Evolutionary conservation across 768 basidiomycete species (phyloP).

Genomic region (Termitomyces sp.): DNA sequence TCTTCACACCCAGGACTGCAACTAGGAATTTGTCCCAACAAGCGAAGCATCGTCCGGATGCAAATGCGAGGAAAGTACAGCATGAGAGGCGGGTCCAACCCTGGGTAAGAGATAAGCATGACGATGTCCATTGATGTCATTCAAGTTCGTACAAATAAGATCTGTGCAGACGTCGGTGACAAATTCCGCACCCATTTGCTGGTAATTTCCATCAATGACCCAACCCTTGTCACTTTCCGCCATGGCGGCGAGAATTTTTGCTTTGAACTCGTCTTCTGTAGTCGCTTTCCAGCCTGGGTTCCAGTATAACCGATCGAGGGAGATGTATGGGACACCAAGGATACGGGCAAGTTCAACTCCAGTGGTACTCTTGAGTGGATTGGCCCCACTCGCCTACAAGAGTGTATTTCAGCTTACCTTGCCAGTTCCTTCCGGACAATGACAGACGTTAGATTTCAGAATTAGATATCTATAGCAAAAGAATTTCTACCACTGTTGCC

Average conservation of each 20-base stretch:
- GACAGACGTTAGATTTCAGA: background rate
- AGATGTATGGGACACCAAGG: constrained; percentile 44
- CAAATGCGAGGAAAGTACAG: constrained; percentile 62
- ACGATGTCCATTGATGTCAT: background rate
- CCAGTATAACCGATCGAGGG: constrained; percentile 50
- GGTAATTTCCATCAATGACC: constrained; percentile 55
- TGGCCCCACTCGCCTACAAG: background rate
- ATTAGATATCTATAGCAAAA: background rate
- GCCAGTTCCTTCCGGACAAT: constrained; percentile 25
- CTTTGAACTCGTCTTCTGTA: constrained; percentile 29
- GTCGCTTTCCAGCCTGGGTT: constrained; percentile 44
- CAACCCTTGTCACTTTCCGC: constrained; percentile 38
- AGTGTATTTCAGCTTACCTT: constrained; percentile 23
- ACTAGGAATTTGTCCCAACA: constrained; percentile 31
- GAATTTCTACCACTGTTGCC: constrained; percentile 39
- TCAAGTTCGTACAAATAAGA: constrained; percentile 44
- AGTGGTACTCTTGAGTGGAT: constrained; percentile 44
- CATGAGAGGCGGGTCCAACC: constrained; percentile 65
- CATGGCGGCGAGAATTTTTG: constrained; percentile 28
- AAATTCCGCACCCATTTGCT: constrained; percentile 25
- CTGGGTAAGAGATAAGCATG: constrained; percentile 28
- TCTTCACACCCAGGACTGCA: constrained; percentile 55
- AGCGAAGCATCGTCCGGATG: constrained; percentile 49
- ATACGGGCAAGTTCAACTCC: constrained; percentile 39
- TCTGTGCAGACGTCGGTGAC: constrained; percentile 44